Conservation (phyloP, 345 rosid genomes). For the Citrus cavaleriei region DNA sequence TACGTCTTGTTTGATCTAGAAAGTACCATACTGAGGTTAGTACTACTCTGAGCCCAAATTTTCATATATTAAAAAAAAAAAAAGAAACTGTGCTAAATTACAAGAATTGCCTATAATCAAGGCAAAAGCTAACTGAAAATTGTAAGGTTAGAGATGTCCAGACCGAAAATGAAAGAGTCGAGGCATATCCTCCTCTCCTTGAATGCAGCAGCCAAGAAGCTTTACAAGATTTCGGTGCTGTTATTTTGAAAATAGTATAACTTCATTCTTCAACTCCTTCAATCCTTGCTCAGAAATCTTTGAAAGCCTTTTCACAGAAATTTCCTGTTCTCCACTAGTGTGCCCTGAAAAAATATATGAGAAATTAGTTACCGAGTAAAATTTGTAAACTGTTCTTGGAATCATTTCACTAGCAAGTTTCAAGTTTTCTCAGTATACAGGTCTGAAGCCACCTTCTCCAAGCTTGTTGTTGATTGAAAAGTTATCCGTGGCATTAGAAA, state of each 20-base stretch:
- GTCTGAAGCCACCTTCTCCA: slow-evolving; percentile 46
- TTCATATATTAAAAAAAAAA: not conserved
- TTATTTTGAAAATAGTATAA: slow-evolving; percentile 34
- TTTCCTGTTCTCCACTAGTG: slow-evolving; percentile 31
- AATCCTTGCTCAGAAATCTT: slow-evolving; percentile 39
- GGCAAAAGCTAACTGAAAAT: not conserved
- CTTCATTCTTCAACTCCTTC: slow-evolving; percentile 46
- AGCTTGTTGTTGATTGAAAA: slow-evolving; percentile 34
- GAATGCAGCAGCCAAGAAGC: slow-evolving; percentile 33
- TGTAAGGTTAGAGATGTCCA: slow-evolving; percentile 20
- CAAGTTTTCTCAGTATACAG: slow-evolving; percentile 17
- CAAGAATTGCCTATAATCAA: not conserved
- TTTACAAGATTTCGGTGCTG: slow-evolving; percentile 49
- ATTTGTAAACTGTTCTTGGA: not conserved
- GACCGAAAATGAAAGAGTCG: slow-evolving; percentile 26
- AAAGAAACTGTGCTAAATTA: too few relatives aligned
- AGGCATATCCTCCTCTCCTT: slow-evolving; percentile 29
- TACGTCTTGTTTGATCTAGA: slow-evolving; percentile 25
- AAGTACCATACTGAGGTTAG: not conserved
- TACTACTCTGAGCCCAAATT: not conserved
- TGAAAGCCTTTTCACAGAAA: slow-evolving; percentile 50
- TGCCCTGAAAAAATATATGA: slow-evolving; percentile 27
- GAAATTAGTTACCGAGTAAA: not conserved
- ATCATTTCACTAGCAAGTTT: not conserved
- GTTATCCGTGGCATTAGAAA: slow-evolving; percentile 22